These are phyloP conservation scores for Polygonum maritimum DNA, from an alignment of 148 eudicot species.

Conservation along the genomic window DNA sequence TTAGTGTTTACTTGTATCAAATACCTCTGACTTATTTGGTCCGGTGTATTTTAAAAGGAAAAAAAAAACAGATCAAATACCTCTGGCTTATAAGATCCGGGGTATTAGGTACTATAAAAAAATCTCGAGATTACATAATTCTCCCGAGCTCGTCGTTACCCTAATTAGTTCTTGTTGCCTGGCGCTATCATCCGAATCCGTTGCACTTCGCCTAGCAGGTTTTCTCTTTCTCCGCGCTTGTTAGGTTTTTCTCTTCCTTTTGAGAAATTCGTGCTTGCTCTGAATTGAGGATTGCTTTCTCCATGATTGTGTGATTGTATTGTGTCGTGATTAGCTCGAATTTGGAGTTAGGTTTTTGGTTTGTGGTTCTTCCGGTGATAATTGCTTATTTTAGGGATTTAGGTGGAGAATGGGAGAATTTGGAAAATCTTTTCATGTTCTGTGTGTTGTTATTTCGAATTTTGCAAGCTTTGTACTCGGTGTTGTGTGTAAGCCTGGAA, in stretches of 20 bases:
- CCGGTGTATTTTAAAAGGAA: too few relatives aligned
- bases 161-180: constrained; percentile 62
- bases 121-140: too few relatives aligned
- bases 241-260: background rate
- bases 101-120: too few relatives aligned
- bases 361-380: background rate
- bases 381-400: background rate
- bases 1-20: too few relatives aligned
- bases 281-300: background rate
- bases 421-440: background rate
- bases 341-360: background rate
- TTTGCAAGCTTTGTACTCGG: background rate
- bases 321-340: background rate
- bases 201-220: constrained; percentile 95
- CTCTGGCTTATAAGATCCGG: too few relatives aligned
- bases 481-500: background rate
- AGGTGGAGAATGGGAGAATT: background rate
- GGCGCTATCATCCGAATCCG: constrained; percentile 98
- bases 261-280: background rate
- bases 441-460: background rate
- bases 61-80: too few relatives aligned
- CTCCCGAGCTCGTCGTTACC: too few relatives aligned
- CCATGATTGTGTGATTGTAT: background rate
- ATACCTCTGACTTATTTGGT: too few relatives aligned
- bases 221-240: background rate